These are phyloP conservation scores for Athelia sp. DNA, from an alignment of 1,284 basidiomycete genomes.

Conservation along the genomic window DNA sequence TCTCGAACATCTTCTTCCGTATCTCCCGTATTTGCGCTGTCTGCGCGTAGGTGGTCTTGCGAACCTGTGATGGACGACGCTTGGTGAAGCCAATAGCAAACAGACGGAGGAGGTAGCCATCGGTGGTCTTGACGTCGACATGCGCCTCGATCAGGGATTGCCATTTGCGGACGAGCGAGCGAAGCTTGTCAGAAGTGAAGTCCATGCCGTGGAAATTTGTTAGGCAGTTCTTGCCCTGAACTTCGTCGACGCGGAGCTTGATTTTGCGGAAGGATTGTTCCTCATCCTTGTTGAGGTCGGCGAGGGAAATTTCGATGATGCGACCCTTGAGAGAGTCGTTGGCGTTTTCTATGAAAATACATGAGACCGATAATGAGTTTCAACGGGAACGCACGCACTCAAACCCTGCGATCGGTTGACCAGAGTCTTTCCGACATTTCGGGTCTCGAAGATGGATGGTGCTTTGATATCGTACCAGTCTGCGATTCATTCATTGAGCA, in stretches of 20 bases:
- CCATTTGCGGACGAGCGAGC: constrained; percentile 99
- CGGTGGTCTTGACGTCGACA: constrained; percentile 98
- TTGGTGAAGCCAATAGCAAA: constrained; percentile 99
- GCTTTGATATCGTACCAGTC: constrained; percentile 99
- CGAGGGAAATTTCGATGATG: constrained; percentile 94
- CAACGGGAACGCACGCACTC: constrained; percentile 67
- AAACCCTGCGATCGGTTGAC: constrained; percentile 98
- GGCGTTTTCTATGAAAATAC: constrained; percentile 94
- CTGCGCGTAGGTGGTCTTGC: constrained; percentile 99
- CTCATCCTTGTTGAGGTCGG: constrained; percentile 99
- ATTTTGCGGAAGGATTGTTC: constrained; percentile 99
- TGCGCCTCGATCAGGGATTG: constrained; percentile 98
- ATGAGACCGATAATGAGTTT: no score
- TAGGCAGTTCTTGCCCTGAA: constrained; percentile 98
- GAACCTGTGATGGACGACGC: constrained; percentile 93
- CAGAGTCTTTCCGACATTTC: constrained; percentile 98
- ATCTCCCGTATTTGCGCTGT: constrained; percentile 95
- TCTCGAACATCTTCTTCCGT: constrained; percentile 99
- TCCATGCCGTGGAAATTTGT: constrained; percentile 99
- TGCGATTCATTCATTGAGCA: constrained; percentile 24
- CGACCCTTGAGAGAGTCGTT: constrained; percentile 98
- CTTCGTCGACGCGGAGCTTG: constrained; percentile 95
- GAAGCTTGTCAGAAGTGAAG: constrained; percentile 99
- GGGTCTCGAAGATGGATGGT: constrained; percentile 95
- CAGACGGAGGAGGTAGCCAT: constrained; percentile 98